Evolutionary conservation across 2,329 filamentous ascomycete species (phyloP).

Genomic region (Paecilomyces sp.): DNA sequence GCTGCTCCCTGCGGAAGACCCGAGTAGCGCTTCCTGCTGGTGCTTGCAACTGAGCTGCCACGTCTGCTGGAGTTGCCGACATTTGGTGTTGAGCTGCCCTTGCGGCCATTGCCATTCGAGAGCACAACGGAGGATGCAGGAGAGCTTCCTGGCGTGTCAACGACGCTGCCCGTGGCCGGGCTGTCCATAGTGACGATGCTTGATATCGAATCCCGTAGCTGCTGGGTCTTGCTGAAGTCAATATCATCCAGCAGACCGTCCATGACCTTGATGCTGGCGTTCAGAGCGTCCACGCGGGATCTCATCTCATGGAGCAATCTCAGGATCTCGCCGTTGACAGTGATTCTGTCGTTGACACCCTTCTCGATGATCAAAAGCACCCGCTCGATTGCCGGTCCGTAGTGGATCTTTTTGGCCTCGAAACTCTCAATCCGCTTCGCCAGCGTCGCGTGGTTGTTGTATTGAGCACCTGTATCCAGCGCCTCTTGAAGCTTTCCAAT

Average conservation of each 20-base stretch:
- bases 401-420: conserved; percentile 90
- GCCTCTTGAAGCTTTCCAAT: conserved; percentile 73
- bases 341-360: conserved; percentile 90
- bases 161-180: conserved; percentile 60
- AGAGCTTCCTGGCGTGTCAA: conserved; percentile 66
- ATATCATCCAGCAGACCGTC: conserved; percentile 70
- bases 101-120: conserved; percentile 43
- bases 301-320: conserved; percentile 80
- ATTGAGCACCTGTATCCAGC: conserved; percentile 65
- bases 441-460: conserved; percentile 63
- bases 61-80: conserved; percentile 39
- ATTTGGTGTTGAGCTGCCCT: conserved; percentile 39
- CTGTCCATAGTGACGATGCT: conserved; percentile 81
- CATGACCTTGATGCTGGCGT: conserved; percentile 69
- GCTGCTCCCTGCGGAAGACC: conserved; percentile 36
- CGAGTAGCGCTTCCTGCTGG: conserved; percentile 38
- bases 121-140: conserved; percentile 60
- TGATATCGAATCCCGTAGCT: conserved; percentile 85
- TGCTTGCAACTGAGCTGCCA: conserved; percentile 37
- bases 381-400: conserved; percentile 84
- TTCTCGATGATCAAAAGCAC: conserved; percentile 90
- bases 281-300: conserved; percentile 69
- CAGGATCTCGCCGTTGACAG: conserved; percentile 91
- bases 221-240: conserved; percentile 54
- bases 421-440: conserved; percentile 85